Conservation (phyloP, 129 eudicot genomes). For the Helichrysum umbraculigerum region DNA sequence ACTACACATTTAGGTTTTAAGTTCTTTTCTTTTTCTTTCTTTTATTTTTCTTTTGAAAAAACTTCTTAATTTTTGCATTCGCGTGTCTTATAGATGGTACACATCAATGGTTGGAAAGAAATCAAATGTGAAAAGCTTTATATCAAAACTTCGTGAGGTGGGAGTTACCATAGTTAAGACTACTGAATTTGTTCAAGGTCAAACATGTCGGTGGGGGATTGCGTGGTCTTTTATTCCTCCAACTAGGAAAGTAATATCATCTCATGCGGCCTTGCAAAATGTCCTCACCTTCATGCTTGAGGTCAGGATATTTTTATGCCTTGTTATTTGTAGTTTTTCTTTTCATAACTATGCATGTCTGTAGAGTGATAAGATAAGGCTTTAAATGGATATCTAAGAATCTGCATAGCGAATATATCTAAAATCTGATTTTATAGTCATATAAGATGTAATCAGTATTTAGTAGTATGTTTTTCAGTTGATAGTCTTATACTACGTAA, state of each 20-base stretch:
- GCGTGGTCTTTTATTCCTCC: conserved; percentile 96
- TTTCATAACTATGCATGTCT: not conserved
- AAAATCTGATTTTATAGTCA: not conserved
- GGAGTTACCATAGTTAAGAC: conserved; percentile 81
- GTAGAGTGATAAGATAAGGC: conserved; percentile 6
- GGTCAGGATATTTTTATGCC: conserved; percentile 37
- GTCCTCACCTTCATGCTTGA: conserved; percentile 76
- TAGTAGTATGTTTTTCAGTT: not conserved
- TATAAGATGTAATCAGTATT: not conserved
- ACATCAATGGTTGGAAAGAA: conserved; percentile 94
- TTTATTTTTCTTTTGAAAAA: too few relatives aligned
- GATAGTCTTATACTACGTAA: not conserved
- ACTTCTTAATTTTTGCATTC: not conserved
- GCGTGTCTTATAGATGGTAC: conserved; percentile 61
- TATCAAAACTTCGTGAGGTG: conserved; percentile 58
- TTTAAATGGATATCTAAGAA: not conserved
- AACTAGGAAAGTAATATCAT: conserved; percentile 49
- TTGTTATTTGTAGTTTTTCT: not conserved
- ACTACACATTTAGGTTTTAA: not conserved
- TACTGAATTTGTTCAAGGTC: conserved; percentile 96
- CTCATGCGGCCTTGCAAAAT: conserved; percentile 41
- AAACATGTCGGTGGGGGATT: conserved; percentile 93
- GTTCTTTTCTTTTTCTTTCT: not conserved
- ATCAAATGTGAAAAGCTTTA: conserved; percentile 62
- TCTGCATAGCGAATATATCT: not conserved